A percentile compares a stretch with the other conserved stretches of the same genome.
These are phyloP conservation scores for Magnolia kwangsiensis DNA, from an alignment of 164 flowering plant species.

Conservation along the genomic window DNA sequence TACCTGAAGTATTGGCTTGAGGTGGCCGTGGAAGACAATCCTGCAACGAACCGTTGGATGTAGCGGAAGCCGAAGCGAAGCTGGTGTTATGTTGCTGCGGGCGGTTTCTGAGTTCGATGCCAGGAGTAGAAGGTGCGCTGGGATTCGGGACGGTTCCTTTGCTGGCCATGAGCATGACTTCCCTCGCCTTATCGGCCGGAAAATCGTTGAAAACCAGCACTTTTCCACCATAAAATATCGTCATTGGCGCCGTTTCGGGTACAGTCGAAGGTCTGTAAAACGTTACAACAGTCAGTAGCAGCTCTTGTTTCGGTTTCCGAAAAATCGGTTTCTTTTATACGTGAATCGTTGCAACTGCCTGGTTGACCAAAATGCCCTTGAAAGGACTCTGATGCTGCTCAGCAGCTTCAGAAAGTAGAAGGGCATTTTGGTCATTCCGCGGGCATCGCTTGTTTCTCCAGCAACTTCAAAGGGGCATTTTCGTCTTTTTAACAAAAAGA, in stretches of 20 bases:
- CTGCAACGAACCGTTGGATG: neutral
- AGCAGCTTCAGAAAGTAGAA: neutral
- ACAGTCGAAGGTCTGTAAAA: constrained; percentile 1
- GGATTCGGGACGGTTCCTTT: constrained; percentile 23
- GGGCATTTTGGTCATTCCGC: neutral
- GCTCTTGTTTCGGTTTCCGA: neutral
- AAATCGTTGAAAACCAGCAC: constrained; percentile 57
- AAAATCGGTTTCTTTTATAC: neutral
- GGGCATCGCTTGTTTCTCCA: neutral
- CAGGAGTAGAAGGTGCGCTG: neutral
- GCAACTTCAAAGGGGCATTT: neutral
- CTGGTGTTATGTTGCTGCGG: constrained; percentile 22
- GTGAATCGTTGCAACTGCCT: neutral
- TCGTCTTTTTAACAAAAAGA: neutral
- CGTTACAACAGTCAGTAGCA: neutral
- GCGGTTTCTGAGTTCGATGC: constrained; percentile 17
- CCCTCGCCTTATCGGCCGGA: constrained; percentile 53
- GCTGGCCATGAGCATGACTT: constrained; percentile 51
- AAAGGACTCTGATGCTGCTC: neutral
- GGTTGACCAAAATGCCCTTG: neutral
- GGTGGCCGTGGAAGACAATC: neutral
- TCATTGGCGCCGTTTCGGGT: constrained; percentile 36
- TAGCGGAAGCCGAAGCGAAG: constrained; percentile 11
- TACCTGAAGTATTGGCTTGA: constrained; percentile 8
- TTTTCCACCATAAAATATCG: constrained; percentile 64